Conservation (phyloP, 2,329 filamentous ascomycete genomes). For the Aspergillus pseudoviridinutans region DNA sequence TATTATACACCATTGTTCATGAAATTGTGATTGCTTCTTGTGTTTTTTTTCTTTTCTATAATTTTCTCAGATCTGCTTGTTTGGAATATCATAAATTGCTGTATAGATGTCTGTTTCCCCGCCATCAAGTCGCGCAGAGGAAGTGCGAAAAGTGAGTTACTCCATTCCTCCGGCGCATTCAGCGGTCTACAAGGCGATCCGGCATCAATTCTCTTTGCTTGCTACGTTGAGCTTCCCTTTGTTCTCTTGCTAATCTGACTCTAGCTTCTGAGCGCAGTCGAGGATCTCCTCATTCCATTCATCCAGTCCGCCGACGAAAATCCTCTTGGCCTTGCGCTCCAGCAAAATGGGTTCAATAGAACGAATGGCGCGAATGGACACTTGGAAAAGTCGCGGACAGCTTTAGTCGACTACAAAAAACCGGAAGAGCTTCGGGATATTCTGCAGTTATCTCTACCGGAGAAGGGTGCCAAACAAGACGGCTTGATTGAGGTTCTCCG, state of each 20-base stretch:
- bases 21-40: not conserved
- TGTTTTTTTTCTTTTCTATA: not conserved
- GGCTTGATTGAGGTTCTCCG: slow-evolving; percentile 69
- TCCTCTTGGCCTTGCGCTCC: slow-evolving; percentile 7
- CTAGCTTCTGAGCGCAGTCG: slow-evolving; percentile 38
- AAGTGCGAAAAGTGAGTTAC: slow-evolving; percentile 40
- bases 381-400: slow-evolving; percentile 54
- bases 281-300: slow-evolving; percentile 44
- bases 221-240: not conserved
- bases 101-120: slow-evolving; percentile 21
- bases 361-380: slow-evolving; percentile 56
- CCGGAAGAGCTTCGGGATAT: slow-evolving; percentile 59
- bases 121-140: slow-evolving; percentile 32
- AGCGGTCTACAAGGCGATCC: not conserved
- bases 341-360: slow-evolving; percentile 20
- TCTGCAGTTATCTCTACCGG: slow-evolving; percentile 50
- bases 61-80: not conserved
- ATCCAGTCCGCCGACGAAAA: slow-evolving; percentile 41
- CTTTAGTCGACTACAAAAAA: slow-evolving; percentile 60
- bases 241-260: not conserved
- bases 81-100: not conserved
- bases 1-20: slow-evolving; percentile 10
- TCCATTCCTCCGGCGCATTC: slow-evolving; percentile 1
- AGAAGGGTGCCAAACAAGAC: slow-evolving; percentile 58
- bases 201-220: not conserved